Conservation (phyloP, 2,329 filamentous ascomycete species). For the Aplosporella prunicola region DNA sequence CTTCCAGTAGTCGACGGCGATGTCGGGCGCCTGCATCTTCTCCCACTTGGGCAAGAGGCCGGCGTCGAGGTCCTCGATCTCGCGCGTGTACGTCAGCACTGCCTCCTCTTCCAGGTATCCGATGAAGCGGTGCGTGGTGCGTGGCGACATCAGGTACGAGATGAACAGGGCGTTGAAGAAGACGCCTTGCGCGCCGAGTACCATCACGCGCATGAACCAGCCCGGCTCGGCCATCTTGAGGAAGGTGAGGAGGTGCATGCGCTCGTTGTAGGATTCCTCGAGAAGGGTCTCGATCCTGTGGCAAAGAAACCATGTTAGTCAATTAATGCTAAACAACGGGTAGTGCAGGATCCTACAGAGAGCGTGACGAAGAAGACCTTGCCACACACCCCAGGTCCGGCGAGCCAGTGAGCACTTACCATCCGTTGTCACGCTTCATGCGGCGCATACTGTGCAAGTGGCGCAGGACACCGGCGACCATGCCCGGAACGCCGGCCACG, state of each 20-base stretch:
- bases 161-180: constrained; percentile 95
- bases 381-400: too few relatives aligned
- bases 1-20: constrained; percentile 85
- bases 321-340: neutral
- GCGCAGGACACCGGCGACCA: constrained; percentile 91
- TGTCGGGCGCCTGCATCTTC: constrained; percentile 69
- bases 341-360: neutral
- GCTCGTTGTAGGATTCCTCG: constrained; percentile 84
- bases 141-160: constrained; percentile 75
- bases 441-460: constrained; percentile 76
- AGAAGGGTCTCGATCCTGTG: constrained; percentile 89
- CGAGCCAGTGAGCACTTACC: too few relatives aligned
- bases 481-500: constrained; percentile 89
- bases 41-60: constrained; percentile 79
- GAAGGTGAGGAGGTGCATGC: constrained; percentile 89
- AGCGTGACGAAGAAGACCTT: constrained; percentile 13
- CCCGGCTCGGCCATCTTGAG: constrained; percentile 83
- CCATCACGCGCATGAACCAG: constrained; percentile 84
- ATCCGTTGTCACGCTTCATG: constrained; percentile 90
- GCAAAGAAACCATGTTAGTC: too few relatives aligned
- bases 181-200: constrained; percentile 85
- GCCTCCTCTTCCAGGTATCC: constrained; percentile 97
- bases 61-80: constrained; percentile 75
- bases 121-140: constrained; percentile 88
- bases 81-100: constrained; percentile 86